Conservation (phyloP, 805 yeast genomes). For the Sungouiozyma intestinalis region DNA sequence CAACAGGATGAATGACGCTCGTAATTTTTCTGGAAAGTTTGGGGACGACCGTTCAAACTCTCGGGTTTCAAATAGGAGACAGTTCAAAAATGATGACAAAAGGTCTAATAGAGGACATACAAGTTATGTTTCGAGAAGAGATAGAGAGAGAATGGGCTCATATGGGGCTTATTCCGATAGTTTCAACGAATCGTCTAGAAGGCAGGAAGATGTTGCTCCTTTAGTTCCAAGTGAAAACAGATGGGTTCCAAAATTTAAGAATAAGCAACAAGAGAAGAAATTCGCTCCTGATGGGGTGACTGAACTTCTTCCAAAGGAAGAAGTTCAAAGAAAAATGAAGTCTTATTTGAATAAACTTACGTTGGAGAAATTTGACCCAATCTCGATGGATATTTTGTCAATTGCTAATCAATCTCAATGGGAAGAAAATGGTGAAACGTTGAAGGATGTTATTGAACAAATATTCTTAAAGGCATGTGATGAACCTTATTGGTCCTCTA, state of each 20-base stretch:
- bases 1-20: slow-evolving; percentile 23
- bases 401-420: slow-evolving; percentile 78
- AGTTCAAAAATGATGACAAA: slow-evolving; percentile 25
- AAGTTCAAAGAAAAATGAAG: slow-evolving; percentile 73
- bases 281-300: slow-evolving; percentile 74
- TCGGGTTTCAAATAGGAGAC: slow-evolving; percentile 53
- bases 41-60: slow-evolving; percentile 43
- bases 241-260: slow-evolving; percentile 83
- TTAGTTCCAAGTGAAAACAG: slow-evolving; percentile 75
- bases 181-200: slow-evolving; percentile 32
- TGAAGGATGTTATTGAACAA: slow-evolving; percentile 69
- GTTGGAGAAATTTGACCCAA: slow-evolving; percentile 77
- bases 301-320: slow-evolving; percentile 53
- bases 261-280: slow-evolving; percentile 46
- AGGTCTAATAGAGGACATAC: slow-evolving; percentile 25
- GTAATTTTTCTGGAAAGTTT: slow-evolving; percentile 28
- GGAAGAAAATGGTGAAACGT: slow-evolving; percentile 75
- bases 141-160: slow-evolving; percentile 29
- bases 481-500: slow-evolving; percentile 95
- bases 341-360: slow-evolving; percentile 88
- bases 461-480: slow-evolving; percentile 95
- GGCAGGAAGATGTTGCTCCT: slow-evolving; percentile 64
- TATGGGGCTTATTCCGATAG: slow-evolving; percentile 13
- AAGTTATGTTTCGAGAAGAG: slow-evolving; percentile 31
- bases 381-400: slow-evolving; percentile 62